Evolutionary conservation across 331 rosid species (phyloP).

Genomic region (Quercus phellos): DNA sequence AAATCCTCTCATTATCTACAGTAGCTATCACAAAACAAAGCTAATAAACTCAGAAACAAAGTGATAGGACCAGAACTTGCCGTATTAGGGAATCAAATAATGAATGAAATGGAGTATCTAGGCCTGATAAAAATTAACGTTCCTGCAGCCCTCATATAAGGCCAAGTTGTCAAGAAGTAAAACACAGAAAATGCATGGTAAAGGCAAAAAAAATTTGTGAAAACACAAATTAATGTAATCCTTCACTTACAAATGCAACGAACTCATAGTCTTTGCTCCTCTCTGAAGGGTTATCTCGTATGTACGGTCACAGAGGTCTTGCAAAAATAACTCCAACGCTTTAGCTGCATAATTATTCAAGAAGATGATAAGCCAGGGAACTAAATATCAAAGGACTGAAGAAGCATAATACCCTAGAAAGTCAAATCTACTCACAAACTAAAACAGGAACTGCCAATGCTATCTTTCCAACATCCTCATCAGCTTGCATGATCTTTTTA

Average conservation of each 20-base stretch:
- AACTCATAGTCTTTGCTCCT: conserved; percentile 95
- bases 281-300: conserved; percentile 90
- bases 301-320: conserved; percentile 96
- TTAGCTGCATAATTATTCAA: conserved; percentile 57
- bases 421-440: conserved; percentile 71
- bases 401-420: background rate
- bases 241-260: conserved; percentile 89
- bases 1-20: too few species aligned
- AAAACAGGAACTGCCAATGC: conserved; percentile 95
- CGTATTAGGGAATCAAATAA: too few species aligned
- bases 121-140: background rate
- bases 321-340: conserved; percentile 89
- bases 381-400: background rate
- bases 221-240: background rate
- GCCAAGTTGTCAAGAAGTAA: background rate
- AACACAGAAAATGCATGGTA: background rate
- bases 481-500: conserved; percentile 98
- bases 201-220: background rate
- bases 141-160: background rate
- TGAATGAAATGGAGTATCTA: background rate
- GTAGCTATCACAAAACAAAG: too few species aligned
- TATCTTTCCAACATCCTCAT: conserved; percentile 97
- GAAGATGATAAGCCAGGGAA: conserved; percentile 22
- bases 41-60: too few species aligned
- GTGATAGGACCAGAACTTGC: too few species aligned